Conservation (phyloP, 2,329 filamentous ascomycete genomes). For the Fusarium temperatum region DNA sequence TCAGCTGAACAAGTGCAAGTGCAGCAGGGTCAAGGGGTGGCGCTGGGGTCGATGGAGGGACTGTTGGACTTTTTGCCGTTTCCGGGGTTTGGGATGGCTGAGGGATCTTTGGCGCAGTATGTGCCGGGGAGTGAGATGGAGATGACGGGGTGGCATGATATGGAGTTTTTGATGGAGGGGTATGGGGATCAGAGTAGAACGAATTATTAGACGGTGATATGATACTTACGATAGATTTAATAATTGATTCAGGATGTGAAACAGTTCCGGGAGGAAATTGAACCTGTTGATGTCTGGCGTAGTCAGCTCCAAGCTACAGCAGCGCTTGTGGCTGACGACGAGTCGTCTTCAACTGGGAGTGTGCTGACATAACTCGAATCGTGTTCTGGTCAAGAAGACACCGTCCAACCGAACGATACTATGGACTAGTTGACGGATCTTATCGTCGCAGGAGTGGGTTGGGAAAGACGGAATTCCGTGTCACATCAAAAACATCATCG, state of each 20-base stretch:
- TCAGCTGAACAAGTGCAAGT: slow-evolving; percentile 2
- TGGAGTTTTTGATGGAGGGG: slow-evolving; percentile 33
- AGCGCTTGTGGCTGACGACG: fast-evolving
- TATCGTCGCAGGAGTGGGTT: fast-evolving
- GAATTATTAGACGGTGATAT: background rate
- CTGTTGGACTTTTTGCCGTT: slow-evolving; percentile 24
- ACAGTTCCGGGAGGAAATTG: background rate
- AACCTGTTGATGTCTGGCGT: background rate
- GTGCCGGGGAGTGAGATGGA: slow-evolving; percentile 19
- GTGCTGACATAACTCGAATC: fast-evolving
- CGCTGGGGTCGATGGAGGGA: slow-evolving; percentile 26
- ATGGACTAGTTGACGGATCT: fast-evolving
- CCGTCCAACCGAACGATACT: fast-evolving
- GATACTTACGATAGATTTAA: background rate
- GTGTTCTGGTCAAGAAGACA: fast-evolving
- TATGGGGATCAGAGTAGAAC: slow-evolving; percentile 17
- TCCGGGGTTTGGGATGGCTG: slow-evolving; percentile 1
- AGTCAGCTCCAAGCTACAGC: background rate
- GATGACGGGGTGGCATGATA: slow-evolving; percentile 37
- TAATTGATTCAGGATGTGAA: fast-evolving
- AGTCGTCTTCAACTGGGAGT: fast-evolving
- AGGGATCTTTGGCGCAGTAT: slow-evolving; percentile 24
- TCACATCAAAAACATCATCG: background rate
- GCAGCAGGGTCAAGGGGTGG: background rate
- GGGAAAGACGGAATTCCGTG: background rate